A percentile compares a stretch with the other conserved stretches of the same genome.
Evolutionary conservation across 2,329 filamentous ascomycete genomes (phyloP).

Genomic region (Neofusicoccum ribis): DNA sequence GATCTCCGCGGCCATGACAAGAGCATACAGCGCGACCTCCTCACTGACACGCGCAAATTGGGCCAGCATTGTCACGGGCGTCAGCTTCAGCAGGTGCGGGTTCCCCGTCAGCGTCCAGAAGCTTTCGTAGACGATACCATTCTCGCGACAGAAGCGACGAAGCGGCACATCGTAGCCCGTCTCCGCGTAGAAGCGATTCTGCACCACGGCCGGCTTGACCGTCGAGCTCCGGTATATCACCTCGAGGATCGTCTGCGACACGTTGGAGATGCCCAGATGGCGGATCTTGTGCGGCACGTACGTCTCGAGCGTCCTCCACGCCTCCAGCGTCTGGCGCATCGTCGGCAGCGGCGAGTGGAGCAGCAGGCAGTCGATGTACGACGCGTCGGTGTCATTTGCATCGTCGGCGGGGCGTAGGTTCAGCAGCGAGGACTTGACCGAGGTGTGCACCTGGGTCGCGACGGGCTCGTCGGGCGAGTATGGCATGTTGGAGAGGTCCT

Average conservation of each 20-base stretch:
- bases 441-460: slow-evolving; percentile 65
- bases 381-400: slow-evolving; percentile 40
- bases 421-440: slow-evolving; percentile 64
- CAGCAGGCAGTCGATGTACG: slow-evolving; percentile 61
- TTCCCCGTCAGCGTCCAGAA: slow-evolving; percentile 66
- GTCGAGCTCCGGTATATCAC: slow-evolving; percentile 50
- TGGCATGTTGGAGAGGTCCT: slow-evolving; percentile 61
- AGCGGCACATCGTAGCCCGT: slow-evolving; percentile 63
- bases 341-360: slow-evolving; percentile 59
- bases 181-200: slow-evolving; percentile 69
- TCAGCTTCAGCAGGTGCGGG: slow-evolving; percentile 49
- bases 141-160: slow-evolving; percentile 56
- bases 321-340: slow-evolving; percentile 57
- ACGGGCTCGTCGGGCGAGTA: slow-evolving; percentile 62
- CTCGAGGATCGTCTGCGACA: slow-evolving; percentile 58
- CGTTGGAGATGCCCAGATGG: slow-evolving; percentile 74
- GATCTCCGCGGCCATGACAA: slow-evolving; percentile 56
- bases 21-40: slow-evolving; percentile 55
- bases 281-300: slow-evolving; percentile 65
- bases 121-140: slow-evolving; percentile 57
- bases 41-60: slow-evolving; percentile 41
- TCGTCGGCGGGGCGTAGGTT: slow-evolving; percentile 52
- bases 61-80: slow-evolving; percentile 54
- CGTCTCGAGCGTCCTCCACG: slow-evolving; percentile 65
- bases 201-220: slow-evolving; percentile 64